phyloP scores from a whole-genome alignment of 805 yeast genomes.

The Saturnispora besseyi region DNA sequence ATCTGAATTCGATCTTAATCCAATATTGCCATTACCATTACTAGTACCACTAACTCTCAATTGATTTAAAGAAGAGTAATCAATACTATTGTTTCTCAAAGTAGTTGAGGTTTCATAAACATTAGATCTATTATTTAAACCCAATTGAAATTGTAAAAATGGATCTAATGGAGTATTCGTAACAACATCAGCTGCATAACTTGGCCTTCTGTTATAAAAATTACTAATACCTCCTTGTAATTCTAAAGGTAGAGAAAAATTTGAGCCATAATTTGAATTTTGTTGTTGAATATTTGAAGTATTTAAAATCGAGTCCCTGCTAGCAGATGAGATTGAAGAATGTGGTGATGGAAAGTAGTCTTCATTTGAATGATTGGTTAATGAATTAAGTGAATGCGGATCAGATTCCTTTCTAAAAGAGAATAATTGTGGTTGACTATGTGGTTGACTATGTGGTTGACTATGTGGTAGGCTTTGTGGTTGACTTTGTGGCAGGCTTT shows the following conservation, averaged over 20 bases:
- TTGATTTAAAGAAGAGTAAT: slow-evolving; percentile 9
- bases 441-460: slow-evolving; percentile 8
- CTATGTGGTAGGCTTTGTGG: not conserved
- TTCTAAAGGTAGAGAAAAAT: slow-evolving; percentile 45
- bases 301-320: slow-evolving; percentile 21
- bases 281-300: slow-evolving; percentile 7
- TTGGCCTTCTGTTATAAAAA: slow-evolving; percentile 61
- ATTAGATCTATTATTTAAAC: slow-evolving; percentile 8
- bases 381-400: not conserved
- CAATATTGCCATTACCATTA: not conserved
- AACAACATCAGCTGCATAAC: slow-evolving; percentile 53
- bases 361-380: slow-evolving; percentile 8
- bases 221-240: slow-evolving; percentile 57
- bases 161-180: slow-evolving; percentile 18
- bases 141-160: slow-evolving; percentile 17
- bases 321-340: slow-evolving; percentile 25
- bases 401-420: slow-evolving; percentile 14
- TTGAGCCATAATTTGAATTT: slow-evolving; percentile 8
- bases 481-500: slow-evolving; percentile 9
- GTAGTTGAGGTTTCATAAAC: slow-evolving; percentile 4
- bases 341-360: slow-evolving; percentile 22
- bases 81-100: slow-evolving; percentile 11
- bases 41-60: not conserved
- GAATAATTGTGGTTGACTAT: not conserved
- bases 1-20: slow-evolving; percentile 8